Conservation (phyloP, 2,329 filamentous ascomycete species). For the Arthrobotrys sphaeroides region DNA sequence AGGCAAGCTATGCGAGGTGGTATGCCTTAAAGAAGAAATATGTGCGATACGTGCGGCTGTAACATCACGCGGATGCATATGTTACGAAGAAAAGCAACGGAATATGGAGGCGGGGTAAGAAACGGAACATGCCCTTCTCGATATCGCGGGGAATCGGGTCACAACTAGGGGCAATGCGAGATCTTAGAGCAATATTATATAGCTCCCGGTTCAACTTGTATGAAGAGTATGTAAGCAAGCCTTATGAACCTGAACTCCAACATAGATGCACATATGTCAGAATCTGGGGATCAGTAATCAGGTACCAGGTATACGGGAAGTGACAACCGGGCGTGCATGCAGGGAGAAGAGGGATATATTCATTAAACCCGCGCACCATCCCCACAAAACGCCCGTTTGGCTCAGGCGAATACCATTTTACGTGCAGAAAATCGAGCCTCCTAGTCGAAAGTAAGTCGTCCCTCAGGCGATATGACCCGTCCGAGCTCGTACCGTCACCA, state of each 20-base stretch:
- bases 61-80: not conserved
- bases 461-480: not conserved
- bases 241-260: not conserved
- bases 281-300: constrained; percentile 2
- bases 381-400: constrained; percentile 6
- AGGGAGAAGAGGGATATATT: not conserved
- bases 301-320: not conserved
- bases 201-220: not conserved
- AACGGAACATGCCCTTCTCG: not conserved
- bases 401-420: not conserved
- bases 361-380: not conserved
- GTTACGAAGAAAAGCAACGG: not conserved
- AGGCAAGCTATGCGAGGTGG: too few relatives aligned
- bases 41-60: not conserved
- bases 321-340: not conserved
- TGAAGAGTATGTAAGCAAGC: not conserved
- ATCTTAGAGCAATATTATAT: not conserved
- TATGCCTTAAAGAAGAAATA: constrained; percentile 2
- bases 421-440: not conserved
- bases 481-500: constrained; percentile 2
- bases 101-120: not conserved
- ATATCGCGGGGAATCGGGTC: constrained; percentile 9
- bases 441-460: not conserved
- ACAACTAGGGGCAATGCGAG: not conserved
- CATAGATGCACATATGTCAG: not conserved